A percentile compares a stretch with the other conserved stretches of the same genome.
phyloP scores from a whole-genome alignment of 208 protist species.

The Wallacemonas sp. region DNA sequence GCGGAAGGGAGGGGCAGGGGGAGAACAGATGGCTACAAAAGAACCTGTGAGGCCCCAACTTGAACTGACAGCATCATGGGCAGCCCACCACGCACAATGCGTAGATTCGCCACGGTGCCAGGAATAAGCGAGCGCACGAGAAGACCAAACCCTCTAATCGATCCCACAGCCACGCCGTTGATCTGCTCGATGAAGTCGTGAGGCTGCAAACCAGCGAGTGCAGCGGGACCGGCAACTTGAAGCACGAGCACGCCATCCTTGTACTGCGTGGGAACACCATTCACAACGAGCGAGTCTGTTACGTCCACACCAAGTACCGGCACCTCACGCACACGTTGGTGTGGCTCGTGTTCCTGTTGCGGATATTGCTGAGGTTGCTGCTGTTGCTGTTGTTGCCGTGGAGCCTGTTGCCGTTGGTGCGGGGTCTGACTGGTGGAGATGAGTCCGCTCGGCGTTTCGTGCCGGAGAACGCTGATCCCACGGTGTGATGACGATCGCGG shows the following conservation, averaged over 20 bases:
- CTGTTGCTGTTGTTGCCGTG: not conserved
- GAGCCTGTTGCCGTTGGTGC: no score
- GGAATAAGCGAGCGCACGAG: constrained; percentile 32
- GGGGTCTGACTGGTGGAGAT: no score
- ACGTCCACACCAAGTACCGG: constrained; percentile 65
- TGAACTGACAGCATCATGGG: constrained; percentile 33
- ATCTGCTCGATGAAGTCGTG: constrained; percentile 60
- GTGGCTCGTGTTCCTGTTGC: constrained; percentile 4
- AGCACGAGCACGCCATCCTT: constrained; percentile 64
- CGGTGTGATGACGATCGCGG: not conserved
- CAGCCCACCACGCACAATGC: constrained; percentile 44
- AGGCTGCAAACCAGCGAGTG: constrained; percentile 48
- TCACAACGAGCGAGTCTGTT: constrained; percentile 49
- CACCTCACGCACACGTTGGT: constrained; percentile 7
- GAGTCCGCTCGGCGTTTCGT: not conserved
- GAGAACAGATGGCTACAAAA: no score
- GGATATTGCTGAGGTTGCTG: not conserved
- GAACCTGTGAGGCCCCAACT: constrained; percentile 17
- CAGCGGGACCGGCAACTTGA: constrained; percentile 53
- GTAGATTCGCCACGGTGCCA: constrained; percentile 36
- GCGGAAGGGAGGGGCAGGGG: no score
- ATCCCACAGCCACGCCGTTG: constrained; percentile 36
- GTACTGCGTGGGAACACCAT: constrained; percentile 58
- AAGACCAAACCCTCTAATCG: constrained; percentile 43
- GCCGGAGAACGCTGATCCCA: constrained; percentile 12